Base-by-base conservation (phyloP, 345 rosid species). In the Gossypium bickii region DNA sequence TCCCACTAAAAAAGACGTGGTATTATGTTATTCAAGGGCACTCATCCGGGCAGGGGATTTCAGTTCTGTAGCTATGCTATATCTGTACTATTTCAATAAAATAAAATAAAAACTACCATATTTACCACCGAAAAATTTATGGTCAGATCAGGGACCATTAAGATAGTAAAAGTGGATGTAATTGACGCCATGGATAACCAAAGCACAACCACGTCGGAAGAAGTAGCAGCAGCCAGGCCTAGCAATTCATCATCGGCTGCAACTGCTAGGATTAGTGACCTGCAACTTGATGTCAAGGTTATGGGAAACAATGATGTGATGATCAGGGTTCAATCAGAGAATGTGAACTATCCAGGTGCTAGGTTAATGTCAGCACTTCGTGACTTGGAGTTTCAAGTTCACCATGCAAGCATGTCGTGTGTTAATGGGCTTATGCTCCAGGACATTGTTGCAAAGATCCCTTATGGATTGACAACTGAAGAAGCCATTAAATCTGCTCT, bases 391-490 rank as follows among this genome's bases (percentile, higher is more conserved):
- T 77, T 90, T 27, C 86, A 78, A 29, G 82, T 90, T 53, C 86
- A 82, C 51, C 90, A 90, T 76, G 92, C 87, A 2, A 87, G 90
- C 62, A 70, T 90, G 80, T 90, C 92, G 24, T 76, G 81, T 56
- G 86, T 90, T 4, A 82, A 90, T 49, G 85, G 83, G 24, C 79
- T 90, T 29, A 82, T 90, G 88, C 88, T 88, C 64, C 94, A 90
- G 53, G 92, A 90, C 49, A 79, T 82, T 48, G 86, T 90, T 17
- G 90, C 85, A 64, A 75, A 72, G 65, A 81, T 83, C 47, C 90
- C 93, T 8, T 83, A 83, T 4, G 83, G 85, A 45, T 43, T 85
- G 4, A 73, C 67, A 73, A 79, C 83, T 3, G 90, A 86, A 69
- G 87, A 83, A 2, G 82, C 44, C 17, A 67, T 89, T 67, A 85